phyloP scores from a whole-genome alignment of 129 eudicot species.

The Ambrosia artemisiifolia region DNA sequence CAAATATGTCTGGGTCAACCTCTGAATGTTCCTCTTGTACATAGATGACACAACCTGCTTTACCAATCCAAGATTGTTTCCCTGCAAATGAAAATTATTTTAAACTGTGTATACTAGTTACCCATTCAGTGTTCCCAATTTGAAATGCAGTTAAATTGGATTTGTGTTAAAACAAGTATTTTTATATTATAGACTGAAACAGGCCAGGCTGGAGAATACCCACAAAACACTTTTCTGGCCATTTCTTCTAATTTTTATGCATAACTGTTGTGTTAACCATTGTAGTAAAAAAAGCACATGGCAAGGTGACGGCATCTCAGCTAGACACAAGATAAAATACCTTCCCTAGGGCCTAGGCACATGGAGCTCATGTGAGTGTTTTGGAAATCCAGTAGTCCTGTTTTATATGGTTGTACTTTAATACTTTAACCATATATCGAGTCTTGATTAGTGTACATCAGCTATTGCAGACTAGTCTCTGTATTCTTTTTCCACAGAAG shows the following conservation, averaged over 20 bases:
- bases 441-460: not conserved
- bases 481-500: not conserved
- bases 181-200: not conserved
- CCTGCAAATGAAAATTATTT: slow-evolving; percentile 42
- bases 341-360: too few relatives aligned
- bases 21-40: slow-evolving; percentile 90
- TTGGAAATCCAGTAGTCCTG: not conserved
- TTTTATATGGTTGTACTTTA: not conserved
- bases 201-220: not conserved
- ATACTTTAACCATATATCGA: not conserved
- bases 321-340: not conserved
- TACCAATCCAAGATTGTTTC: slow-evolving; percentile 85
- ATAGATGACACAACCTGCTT: slow-evolving; percentile 85
- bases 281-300: not conserved
- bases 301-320: not conserved
- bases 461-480: not conserved
- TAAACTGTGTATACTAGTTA: not conserved
- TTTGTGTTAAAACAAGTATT: not conserved
- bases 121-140: not conserved
- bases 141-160: not conserved
- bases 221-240: not conserved
- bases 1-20: slow-evolving; percentile 92
- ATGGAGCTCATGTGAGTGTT: too few relatives aligned
- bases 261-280: not conserved
- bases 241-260: not conserved